Conservation (phyloP, 2,329 filamentous ascomycete species). For the Trematosphaeria pertusa region DNA sequence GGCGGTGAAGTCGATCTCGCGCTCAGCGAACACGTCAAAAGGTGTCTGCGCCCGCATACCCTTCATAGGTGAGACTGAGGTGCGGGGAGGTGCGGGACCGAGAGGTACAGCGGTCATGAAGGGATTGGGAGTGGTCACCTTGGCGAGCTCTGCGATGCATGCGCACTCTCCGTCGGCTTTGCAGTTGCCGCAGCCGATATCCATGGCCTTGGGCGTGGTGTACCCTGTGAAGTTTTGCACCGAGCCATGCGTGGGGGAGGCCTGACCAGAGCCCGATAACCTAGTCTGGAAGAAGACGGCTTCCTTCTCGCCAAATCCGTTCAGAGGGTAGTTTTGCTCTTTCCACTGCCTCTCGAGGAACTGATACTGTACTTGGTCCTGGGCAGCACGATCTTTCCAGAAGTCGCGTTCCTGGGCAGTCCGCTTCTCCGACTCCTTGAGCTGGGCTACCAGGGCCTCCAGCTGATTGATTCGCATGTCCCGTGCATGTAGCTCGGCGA, state of each 20-base stretch:
- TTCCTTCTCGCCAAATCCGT: conserved; percentile 12
- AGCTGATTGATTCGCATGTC: too few species aligned
- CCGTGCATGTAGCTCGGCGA: conserved; percentile 21
- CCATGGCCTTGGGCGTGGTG: conserved; percentile 22
- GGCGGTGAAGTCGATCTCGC: conserved; percentile 45
- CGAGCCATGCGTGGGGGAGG: conserved; percentile 20
- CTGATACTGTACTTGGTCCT: conserved; percentile 12
- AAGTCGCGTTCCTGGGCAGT: conserved; percentile 19
- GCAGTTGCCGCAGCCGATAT: conserved; percentile 36
- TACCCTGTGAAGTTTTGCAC: conserved; percentile 21
- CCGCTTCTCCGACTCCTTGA: conserved; percentile 17
- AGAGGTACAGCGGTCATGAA: conserved; percentile 32
- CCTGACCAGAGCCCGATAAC: conserved; percentile 17
- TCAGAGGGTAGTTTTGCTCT: conserved; percentile 14
- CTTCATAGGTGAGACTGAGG: conserved; percentile 21
- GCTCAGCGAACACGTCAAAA: conserved; percentile 25
- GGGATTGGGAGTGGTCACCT: conserved; percentile 22
- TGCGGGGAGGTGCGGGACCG: conserved; percentile 4
- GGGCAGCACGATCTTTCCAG: conserved; percentile 18
- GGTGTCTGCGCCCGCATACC: conserved; percentile 18
- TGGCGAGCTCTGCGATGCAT: conserved; percentile 40
- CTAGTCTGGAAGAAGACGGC: conserved; percentile 10
- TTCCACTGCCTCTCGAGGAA: conserved; percentile 11
- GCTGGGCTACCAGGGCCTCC: conserved; percentile 12
- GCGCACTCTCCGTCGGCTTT: conserved; percentile 37